A percentile compares a stretch with the other conserved stretches of the same genome.
Evolutionary conservation across 169 alveolate species (phyloP).

Genomic region (Plasmodium fragile): DNA sequence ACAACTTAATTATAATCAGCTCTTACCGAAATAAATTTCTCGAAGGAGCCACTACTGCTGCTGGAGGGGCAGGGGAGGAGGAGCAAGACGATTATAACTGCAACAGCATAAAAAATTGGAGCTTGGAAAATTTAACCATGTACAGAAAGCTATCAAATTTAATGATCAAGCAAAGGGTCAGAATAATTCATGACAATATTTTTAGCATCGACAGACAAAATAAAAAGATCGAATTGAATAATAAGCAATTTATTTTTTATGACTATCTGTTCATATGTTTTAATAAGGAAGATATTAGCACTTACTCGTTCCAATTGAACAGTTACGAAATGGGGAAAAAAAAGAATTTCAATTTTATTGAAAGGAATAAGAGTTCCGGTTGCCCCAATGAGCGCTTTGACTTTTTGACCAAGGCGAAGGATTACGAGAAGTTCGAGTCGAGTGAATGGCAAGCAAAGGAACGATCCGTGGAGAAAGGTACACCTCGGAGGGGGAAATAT

Average conservation of each 20-base stretch:
- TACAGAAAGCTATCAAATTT: conserved; percentile 19
- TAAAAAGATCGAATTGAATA: conserved; percentile 19
- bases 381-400: conserved; percentile 13
- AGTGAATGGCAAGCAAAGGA: not conserved
- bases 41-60: not conserved
- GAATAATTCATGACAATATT: conserved; percentile 48
- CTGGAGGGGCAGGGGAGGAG: too few species aligned
- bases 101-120: conserved; percentile 4
- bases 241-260: conserved; percentile 16
- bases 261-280: conserved; percentile 58
- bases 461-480: not conserved
- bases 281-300: conserved; percentile 51
- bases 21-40: conserved; percentile 29
- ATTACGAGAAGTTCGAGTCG: conserved; percentile 33
- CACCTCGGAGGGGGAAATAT: not conserved
- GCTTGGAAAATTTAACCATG: conserved; percentile 25
- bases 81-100: not conserved
- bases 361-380: not conserved
- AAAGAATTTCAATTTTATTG: conserved; percentile 51
- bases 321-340: conserved; percentile 47
- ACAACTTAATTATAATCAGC: conserved; percentile 21
- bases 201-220: conserved; percentile 49
- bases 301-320: conserved; percentile 42
- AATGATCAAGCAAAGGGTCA: conserved; percentile 26
- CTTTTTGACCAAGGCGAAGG: conserved; percentile 49